Base-by-base conservation (phyloP, 148 eudicot species). In the Suaeda aralocaspica region DNA sequence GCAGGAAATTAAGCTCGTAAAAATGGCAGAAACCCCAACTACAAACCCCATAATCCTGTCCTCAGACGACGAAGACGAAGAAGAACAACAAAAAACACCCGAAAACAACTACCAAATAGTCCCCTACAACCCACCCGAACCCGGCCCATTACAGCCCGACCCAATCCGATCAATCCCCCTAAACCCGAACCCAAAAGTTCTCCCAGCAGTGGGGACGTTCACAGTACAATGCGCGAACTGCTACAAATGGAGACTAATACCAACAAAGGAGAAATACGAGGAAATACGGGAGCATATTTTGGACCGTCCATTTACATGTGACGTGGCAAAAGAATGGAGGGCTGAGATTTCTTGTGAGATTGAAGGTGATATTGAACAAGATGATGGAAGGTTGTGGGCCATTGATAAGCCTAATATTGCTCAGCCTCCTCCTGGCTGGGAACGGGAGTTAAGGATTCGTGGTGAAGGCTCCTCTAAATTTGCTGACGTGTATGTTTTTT, bases 201-300 rank as follows among this genome's bases (percentile, higher is more conserved):
- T 88, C 64, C 99, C 96, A 9, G 74, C 99, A 60, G 86, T 91
- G 1, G 96, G 97, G 44, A 85, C 91, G 46, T 94, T 89, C 59
- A 89, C 99, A 15, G 96, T 91, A 34, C 99, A 94, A 50, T 94
- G 99, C 72, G 91, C 97, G 1, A 72, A 45, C 46, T 94, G 99
- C 58, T 91, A 83, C 68, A 87, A 94, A 77, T 94, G 99, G 99
- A 94, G 99, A 77, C 79, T 94, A 31, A 89, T 91, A 67, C 96
- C 98, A 9, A 82, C 89, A 50, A 89, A 94, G 73, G 89, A 86
- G 66, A 91, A 94, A 77, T 94, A 94, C 57, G 97, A 91, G 74
- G 92, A 86, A 74, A 94, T 94, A 60, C 82, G 99, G 9, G 99
- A 94, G 46, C 82, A 82, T 75, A 86, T 94, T 65, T 64, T 83